A percentile compares a stretch with the other conserved stretches of the same genome.
These are phyloP conservation scores for Phytophthora litchii DNA, from an alignment of 352 stramenopile species.

Conservation along the genomic window DNA sequence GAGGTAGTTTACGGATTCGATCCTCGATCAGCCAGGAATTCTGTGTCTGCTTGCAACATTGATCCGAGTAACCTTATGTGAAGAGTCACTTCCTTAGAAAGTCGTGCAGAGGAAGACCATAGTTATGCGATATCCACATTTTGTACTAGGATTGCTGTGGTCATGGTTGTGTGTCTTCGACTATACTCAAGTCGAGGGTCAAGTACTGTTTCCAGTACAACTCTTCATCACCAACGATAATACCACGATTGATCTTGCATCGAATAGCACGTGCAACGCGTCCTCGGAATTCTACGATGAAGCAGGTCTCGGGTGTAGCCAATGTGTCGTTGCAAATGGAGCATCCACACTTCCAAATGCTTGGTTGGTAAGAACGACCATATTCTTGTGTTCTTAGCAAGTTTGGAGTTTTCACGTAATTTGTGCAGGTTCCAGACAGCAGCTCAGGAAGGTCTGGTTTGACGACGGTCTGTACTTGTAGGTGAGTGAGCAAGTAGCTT, in stretches of 20 bases:
- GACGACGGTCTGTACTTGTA: slow-evolving; percentile 48
- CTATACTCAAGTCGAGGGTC: slow-evolving; percentile 6
- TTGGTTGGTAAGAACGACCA: slow-evolving; percentile 38
- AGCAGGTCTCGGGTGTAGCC: slow-evolving; percentile 57
- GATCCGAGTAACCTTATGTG: slow-evolving; percentile 22
- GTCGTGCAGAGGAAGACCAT: slow-evolving; percentile 1
- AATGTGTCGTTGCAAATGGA: slow-evolving; percentile 47
- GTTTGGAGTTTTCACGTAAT: not conserved
- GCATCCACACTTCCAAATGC: slow-evolving; percentile 35
- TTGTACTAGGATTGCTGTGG: slow-evolving; percentile 12
- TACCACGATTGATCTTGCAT: slow-evolving; percentile 9
- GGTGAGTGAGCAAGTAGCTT: slow-evolving; percentile 26
- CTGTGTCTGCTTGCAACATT: not conserved
- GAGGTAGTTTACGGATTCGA: too few relatives aligned
- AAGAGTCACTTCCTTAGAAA: slow-evolving; percentile 36
- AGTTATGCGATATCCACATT: slow-evolving; percentile 6
- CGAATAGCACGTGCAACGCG: slow-evolving; percentile 34
- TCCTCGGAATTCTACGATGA: slow-evolving; percentile 64
- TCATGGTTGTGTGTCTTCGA: slow-evolving; percentile 6
- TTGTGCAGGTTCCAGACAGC: slow-evolving; percentile 42
- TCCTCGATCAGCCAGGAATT: too few relatives aligned
- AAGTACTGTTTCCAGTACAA: slow-evolving; percentile 19
- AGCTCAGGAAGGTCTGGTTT: slow-evolving; percentile 31
- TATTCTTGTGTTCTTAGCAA: not conserved
- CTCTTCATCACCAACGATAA: slow-evolving; percentile 10